A percentile compares a stretch with the other conserved stretches of the same genome.
Evolutionary conservation across 1,139 yeast species (phyloP).

Genomic region (Spathaspora sp.): DNA sequence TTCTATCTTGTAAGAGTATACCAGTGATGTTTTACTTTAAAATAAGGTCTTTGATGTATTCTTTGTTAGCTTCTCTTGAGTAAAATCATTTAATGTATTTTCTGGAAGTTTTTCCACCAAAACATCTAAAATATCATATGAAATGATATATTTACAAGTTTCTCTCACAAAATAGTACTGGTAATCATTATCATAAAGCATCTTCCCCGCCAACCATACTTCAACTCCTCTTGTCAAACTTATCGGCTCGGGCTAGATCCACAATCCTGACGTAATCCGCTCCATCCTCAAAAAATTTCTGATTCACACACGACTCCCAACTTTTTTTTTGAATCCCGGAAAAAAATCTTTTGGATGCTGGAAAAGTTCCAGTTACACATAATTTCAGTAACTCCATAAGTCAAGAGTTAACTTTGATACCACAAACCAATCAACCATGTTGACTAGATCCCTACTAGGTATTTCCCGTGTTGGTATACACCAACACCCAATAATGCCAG

Average conservation of each 20-base stretch:
- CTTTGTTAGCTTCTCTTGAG: no score
- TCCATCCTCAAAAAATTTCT: background rate
- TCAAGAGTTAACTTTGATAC: background rate
- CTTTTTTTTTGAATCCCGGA: background rate
- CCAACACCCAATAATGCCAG: background rate
- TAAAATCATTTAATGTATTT: no score
- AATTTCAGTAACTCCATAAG: background rate
- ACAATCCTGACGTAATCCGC: no score
- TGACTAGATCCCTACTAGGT: constrained; percentile 1
- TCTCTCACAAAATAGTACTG: no score
- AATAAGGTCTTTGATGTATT: background rate
- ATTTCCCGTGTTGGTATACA: background rate
- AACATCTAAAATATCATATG: no score
- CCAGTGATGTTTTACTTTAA: background rate
- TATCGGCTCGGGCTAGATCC: no score
- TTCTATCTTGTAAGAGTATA: background rate
- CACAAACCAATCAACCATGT: background rate
- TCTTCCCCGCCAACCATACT: no score
- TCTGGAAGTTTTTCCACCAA: no score
- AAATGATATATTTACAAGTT: no score
- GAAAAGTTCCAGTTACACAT: background rate
- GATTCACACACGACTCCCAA: background rate
- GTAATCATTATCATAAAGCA: no score
- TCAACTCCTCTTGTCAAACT: no score
- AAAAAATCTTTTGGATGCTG: background rate